Evolutionary conservation across 805 yeast species (phyloP).

Genomic region (Yarrowia osloensis): DNA sequence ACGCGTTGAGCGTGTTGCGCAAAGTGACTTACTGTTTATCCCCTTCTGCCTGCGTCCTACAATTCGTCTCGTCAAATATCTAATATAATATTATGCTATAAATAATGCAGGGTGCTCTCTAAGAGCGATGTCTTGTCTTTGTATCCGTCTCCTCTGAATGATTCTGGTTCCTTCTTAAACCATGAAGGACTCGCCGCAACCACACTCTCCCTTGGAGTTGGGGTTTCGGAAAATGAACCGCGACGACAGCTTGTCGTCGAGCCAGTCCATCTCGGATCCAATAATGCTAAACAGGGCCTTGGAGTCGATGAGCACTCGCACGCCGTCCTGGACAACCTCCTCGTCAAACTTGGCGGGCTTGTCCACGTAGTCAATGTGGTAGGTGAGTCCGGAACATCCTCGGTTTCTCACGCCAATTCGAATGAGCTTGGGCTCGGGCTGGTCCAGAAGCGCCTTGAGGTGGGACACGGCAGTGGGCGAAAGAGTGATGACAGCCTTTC

Average conservation of each 20-base stretch:
- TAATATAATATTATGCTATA: conserved; percentile 25
- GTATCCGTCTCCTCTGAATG: not conserved
- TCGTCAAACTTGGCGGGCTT: conserved; percentile 96
- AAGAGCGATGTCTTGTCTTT: not conserved
- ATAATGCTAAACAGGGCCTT: conserved; percentile 94
- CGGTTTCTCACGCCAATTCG: conserved; percentile 93
- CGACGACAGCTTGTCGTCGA: conserved; percentile 85
- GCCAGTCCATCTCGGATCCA: conserved; percentile 98
- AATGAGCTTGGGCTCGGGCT: conserved; percentile 80
- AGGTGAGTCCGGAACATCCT: conserved; percentile 95
- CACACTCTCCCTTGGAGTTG: conserved; percentile 96
- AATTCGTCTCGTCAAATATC: not conserved
- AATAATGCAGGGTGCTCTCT: conserved; percentile 18
- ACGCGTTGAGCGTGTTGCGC: too few relatives aligned
- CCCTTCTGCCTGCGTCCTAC: too few relatives aligned
- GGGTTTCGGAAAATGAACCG: conserved; percentile 94
- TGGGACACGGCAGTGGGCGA: conserved; percentile 76
- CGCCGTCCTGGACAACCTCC: conserved; percentile 86
- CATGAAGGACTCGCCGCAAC: conserved; percentile 99
- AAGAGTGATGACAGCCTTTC: conserved; percentile 85
- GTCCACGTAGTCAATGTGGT: conserved; percentile 85
- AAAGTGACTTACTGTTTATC: too few relatives aligned
- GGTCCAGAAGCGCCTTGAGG: conserved; percentile 62
- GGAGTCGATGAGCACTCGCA: conserved; percentile 88
- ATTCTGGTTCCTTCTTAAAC: conserved; percentile 51